Evolutionary conservation across 345 rosid species (phyloP).

Genomic region (Litchi chinensis): DNA sequence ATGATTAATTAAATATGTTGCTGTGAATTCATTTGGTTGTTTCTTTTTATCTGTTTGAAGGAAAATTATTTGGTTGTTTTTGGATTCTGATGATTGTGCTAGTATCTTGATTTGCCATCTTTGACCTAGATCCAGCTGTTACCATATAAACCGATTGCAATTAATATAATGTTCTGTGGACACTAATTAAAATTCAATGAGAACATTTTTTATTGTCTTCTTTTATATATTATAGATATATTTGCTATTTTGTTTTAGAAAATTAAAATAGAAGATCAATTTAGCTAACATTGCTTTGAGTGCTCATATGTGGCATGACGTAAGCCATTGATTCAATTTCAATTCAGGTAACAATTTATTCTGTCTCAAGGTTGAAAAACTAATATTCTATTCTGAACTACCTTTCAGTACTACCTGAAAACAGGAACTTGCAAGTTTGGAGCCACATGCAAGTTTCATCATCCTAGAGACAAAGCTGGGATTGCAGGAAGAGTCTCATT

Average conservation of each 20-base stretch:
- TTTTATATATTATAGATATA: not conserved
- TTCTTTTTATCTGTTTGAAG: not conserved
- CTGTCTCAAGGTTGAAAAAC: not conserved
- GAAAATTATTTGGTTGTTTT: not conserved
- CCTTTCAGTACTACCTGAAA: conserved; percentile 83
- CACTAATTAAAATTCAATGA: not conserved
- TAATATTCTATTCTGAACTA: conserved; percentile 30
- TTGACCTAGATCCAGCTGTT: not conserved
- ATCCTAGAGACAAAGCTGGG: conserved; percentile 96
- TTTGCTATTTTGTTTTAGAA: not conserved
- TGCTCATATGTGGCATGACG: not conserved
- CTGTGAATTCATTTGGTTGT: not conserved
- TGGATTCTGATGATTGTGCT: not conserved
- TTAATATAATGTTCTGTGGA: not conserved
- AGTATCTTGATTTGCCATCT: not conserved
- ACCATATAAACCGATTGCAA: not conserved
- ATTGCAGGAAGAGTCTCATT: conserved; percentile 87
- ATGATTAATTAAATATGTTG: not conserved
- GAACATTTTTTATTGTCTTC: not conserved
- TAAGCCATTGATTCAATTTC: not conserved
- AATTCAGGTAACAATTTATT: too few relatives aligned
- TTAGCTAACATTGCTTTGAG: not conserved
- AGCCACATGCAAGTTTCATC: conserved; percentile 99
- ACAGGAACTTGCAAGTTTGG: conserved; percentile 99
- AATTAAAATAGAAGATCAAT: not conserved